Percentiles rank a stretch among this genome's conserved stretches.
These are phyloP conservation scores for Pseudocercospora fuligena DNA, from an alignment of 2,329 filamentous ascomycete species.

Conservation along the genomic window DNA sequence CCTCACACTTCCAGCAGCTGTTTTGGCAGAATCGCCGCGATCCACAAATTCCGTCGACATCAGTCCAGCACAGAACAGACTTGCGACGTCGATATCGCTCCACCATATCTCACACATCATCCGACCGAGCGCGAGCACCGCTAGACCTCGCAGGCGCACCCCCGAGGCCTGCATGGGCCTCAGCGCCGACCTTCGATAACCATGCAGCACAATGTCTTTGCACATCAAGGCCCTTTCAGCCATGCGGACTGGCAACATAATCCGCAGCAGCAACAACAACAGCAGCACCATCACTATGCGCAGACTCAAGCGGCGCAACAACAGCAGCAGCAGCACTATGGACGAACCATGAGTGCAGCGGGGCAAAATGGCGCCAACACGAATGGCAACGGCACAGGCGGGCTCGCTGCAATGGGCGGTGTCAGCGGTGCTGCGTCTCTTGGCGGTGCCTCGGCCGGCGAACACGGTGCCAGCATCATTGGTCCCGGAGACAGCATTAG, in stretches of 20 bases:
- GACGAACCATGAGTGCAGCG: slow-evolving; percentile 42
- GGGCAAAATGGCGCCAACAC: slow-evolving; percentile 40
- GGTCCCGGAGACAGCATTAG: slow-evolving; percentile 43
- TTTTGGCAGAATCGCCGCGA: neutral
- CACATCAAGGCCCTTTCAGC: slow-evolving; percentile 64
- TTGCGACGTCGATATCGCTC: neutral
- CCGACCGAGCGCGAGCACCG: neutral
- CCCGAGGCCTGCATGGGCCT: slow-evolving; percentile 28
- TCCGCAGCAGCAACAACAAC: slow-evolving; percentile 64
- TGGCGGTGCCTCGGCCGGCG: slow-evolving; percentile 24
- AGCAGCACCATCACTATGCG: slow-evolving; percentile 39
- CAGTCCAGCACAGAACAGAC: neutral
- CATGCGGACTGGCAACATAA: slow-evolving; percentile 74
- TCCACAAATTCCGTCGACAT: neutral
- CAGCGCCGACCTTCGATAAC: slow-evolving; percentile 24
- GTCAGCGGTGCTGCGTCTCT: slow-evolving; percentile 15
- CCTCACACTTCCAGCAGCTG: neutral
- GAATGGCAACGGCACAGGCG: slow-evolving; percentile 36
- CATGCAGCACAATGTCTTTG: slow-evolving; percentile 64
- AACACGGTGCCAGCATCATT: slow-evolving; percentile 37
- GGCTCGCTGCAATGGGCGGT: slow-evolving; percentile 26
- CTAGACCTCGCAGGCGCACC: slow-evolving; percentile 18
- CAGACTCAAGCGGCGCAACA: slow-evolving; percentile 49
- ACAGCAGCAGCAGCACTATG: slow-evolving; percentile 47
- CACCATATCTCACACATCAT: neutral